Percentiles rank a stretch among this genome's conserved stretches.
Conservation (phyloP, 352 stramenopile species). For the Phytophthora europaea region DNA sequence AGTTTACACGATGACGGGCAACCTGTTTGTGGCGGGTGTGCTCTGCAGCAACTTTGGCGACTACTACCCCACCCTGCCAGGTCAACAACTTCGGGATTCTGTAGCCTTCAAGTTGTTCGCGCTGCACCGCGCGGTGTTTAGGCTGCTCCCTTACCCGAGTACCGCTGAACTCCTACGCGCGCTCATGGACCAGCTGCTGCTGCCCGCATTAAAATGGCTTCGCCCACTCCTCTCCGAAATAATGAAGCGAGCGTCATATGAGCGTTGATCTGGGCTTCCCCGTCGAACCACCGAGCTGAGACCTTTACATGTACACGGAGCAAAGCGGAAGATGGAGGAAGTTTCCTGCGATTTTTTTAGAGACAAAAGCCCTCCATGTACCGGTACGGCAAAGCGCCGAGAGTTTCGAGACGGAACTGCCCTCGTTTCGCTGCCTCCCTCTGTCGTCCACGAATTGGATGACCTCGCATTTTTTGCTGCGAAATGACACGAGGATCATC, state of each 20-base stretch:
- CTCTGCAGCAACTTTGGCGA: constrained; percentile 87
- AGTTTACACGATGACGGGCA: constrained; percentile 76
- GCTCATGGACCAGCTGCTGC: constrained; percentile 60
- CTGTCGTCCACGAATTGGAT: constrained; percentile 23
- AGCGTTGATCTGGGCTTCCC: constrained; percentile 7
- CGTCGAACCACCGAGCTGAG: constrained; percentile 26
- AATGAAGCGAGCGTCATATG: constrained; percentile 3
- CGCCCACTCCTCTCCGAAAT: constrained; percentile 26
- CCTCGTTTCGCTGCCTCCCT: constrained; percentile 35
- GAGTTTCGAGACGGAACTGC: constrained; percentile 22
- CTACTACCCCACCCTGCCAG: constrained; percentile 58
- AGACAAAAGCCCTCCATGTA: constrained; percentile 6
- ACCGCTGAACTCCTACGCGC: constrained; percentile 52
- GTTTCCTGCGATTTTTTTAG: constrained; percentile 17
- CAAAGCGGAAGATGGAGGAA: constrained; percentile 33
- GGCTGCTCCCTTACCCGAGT: constrained; percentile 50
- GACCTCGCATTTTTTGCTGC: constrained; percentile 35
- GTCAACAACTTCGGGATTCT: constrained; percentile 43
- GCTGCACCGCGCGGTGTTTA: constrained; percentile 60
- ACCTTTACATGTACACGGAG: constrained; percentile 18
- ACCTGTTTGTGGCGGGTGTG: constrained; percentile 71
- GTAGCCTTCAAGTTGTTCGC: constrained; percentile 63
- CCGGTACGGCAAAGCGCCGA: constrained; percentile 22
- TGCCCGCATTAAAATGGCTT: constrained; percentile 52
- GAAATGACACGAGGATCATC: constrained; percentile 30